These are phyloP conservation scores for Xylaria flabelliformis DNA, from an alignment of 495 filamentous ascomycete genomes.

Conservation along the genomic window DNA sequence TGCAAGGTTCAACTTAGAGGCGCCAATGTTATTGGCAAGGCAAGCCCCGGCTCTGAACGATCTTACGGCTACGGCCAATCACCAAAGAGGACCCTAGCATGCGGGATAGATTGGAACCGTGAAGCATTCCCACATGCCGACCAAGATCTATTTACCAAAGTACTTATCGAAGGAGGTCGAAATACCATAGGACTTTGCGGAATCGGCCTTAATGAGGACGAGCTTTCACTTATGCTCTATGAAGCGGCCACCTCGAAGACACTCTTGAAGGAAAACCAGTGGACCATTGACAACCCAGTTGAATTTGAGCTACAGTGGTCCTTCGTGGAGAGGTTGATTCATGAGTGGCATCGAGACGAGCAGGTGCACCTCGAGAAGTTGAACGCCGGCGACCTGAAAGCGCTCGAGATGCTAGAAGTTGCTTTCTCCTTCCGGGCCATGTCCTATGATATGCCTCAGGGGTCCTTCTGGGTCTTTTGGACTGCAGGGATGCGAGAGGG, in stretches of 20 bases:
- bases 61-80: background rate
- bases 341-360: background rate
- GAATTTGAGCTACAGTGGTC: background rate
- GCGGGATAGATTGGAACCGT: background rate
- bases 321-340: background rate
- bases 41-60: background rate
- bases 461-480: constrained; percentile 10
- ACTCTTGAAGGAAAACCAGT: background rate
- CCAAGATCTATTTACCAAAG: background rate
- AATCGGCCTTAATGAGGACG: background rate
- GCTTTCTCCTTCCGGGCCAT: background rate
- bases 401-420: background rate
- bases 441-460: background rate
- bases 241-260: background rate
- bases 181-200: background rate
- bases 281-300: background rate
- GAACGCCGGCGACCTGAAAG: background rate
- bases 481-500: background rate
- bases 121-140: background rate
- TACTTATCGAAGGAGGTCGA: constrained; percentile 1
- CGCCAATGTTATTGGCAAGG: background rate
- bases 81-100: background rate
- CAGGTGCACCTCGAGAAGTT: background rate
- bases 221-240: background rate
- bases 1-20: background rate